Base-by-base conservation (phyloP, 257 asterid genomes). In the Solanum piurae region DNA sequence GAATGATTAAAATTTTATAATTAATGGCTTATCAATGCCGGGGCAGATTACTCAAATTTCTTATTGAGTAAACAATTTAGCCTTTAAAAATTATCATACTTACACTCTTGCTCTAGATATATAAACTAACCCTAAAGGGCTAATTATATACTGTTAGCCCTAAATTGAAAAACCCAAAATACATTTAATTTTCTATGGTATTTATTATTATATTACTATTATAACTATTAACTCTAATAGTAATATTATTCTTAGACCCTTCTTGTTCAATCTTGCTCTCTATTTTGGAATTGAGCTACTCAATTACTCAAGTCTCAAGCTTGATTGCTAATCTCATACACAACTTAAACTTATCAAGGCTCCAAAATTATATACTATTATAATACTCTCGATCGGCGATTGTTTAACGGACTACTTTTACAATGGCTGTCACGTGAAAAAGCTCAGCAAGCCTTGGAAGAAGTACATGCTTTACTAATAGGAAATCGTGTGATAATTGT, bases 371-470 rank as follows among this genome's bases (percentile, higher is more conserved):
- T 55, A 52, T 55, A 52, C 1, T 52, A 52, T 52, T 55, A 55
- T 0, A 0, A 55, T 18, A 0, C 0, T 1, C 4, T 1, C 0
- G 2, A 18, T 55, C 2, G 64, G 23, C 25, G 0, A 2, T 55
- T 1, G 1, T 7, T 55, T 6, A 49, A 16, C 23, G 23, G 1
- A 18, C 10, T 55, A 18, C 0, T 55, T 2, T 18, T 55, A 55
- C 1, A 6, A 55, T 55, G 0, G 20, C 0, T 20, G 2, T 55
- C 1, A 55, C 4, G 20, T 20, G 11, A 6, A 20, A 4, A 55
- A 20, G 64, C 64, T 55, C 64, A 20, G 0, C 4, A 55, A 55
- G 1, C 0, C 5, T 55, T 55, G 11, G 4, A 20, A 55, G 0
- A 55, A 20, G 9, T 20, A 55, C 64, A 1, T 55, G 9, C 64